Percentiles rank a stretch among this genome's conserved stretches.
These are phyloP conservation scores for Heritiera fomes DNA, from an alignment of 345 rosid species.

Conservation along the genomic window DNA sequence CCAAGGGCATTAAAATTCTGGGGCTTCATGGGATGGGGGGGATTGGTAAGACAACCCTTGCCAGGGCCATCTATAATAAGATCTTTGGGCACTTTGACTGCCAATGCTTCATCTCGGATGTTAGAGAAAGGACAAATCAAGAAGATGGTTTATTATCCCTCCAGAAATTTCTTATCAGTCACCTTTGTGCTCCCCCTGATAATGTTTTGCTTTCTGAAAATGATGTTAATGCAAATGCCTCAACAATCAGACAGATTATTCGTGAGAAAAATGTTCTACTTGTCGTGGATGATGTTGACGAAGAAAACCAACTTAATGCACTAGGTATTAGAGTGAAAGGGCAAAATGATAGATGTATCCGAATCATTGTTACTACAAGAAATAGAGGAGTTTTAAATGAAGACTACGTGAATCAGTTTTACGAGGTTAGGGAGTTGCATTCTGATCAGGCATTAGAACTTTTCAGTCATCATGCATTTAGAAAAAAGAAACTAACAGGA, in stretches of 20 bases:
- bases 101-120: slow-evolving; percentile 14
- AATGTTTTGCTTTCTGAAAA: neutral
- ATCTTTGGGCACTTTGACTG: neutral
- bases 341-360: slow-evolving; percentile 45
- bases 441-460: slow-evolving; percentile 41
- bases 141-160: slow-evolving; percentile 15
- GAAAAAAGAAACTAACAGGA: slow-evolving; percentile 48
- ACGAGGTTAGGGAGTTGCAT: slow-evolving; percentile 54
- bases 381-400: slow-evolving; percentile 34
- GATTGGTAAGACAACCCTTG: slow-evolving; percentile 21
- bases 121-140: slow-evolving; percentile 16
- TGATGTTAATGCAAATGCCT: slow-evolving; percentile 2
- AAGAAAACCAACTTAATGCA: slow-evolving; percentile 40
- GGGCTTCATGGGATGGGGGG: slow-evolving; percentile 22
- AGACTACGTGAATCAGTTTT: slow-evolving; percentile 27
- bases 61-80: slow-evolving; percentile 16
- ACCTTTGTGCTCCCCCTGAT: neutral
- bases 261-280: slow-evolving; percentile 37
- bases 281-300: slow-evolving; percentile 65
- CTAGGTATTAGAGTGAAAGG: slow-evolving; percentile 35
- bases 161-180: slow-evolving; percentile 1
- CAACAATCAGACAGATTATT: slow-evolving; percentile 26
- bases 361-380: slow-evolving; percentile 66
- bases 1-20: slow-evolving; percentile 10
- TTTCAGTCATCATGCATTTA: slow-evolving; percentile 60